Evolutionary conservation across 2,329 filamentous ascomycete genomes (phyloP).

Genomic region (Chalara sp.): DNA sequence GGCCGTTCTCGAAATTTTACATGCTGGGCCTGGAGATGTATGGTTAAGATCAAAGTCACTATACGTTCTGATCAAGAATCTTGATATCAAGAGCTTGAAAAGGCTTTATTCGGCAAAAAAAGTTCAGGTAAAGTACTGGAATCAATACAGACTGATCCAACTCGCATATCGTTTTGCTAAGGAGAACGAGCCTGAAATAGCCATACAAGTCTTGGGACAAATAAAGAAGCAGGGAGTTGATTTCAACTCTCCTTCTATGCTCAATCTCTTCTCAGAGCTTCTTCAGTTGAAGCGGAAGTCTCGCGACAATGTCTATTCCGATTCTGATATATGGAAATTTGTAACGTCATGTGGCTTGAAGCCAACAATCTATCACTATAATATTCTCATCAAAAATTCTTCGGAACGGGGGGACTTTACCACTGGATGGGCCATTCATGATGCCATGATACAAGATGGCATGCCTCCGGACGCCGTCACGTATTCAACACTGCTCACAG

Average conservation of each 20-base stretch:
- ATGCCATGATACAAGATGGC: slow-evolving; percentile 51
- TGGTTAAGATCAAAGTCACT: not conserved
- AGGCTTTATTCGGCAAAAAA: slow-evolving; percentile 16
- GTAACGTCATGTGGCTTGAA: slow-evolving; percentile 54
- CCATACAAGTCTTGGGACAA: slow-evolving; percentile 38
- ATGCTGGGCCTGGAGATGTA: too few relatives aligned
- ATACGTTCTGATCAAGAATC: not conserved
- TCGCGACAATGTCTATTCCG: slow-evolving; percentile 36
- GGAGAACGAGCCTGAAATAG: slow-evolving; percentile 21
- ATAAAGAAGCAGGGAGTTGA: slow-evolving; percentile 32
- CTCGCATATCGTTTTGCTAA: slow-evolving; percentile 33
- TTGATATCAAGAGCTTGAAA: slow-evolving; percentile 4
- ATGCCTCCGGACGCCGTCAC: slow-evolving; percentile 59
- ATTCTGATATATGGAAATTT: slow-evolving; percentile 45
- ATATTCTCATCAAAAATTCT: slow-evolving; percentile 65
- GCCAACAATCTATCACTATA: slow-evolving; percentile 57
- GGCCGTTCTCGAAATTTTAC: too few relatives aligned
- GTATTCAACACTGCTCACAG: slow-evolving; percentile 63
- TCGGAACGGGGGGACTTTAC: slow-evolving; percentile 55
- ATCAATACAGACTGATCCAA: slow-evolving; percentile 19
- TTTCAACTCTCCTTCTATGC: slow-evolving; percentile 39
- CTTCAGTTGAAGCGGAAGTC: slow-evolving; percentile 35
- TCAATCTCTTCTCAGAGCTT: slow-evolving; percentile 52
- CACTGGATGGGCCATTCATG: slow-evolving; percentile 59
- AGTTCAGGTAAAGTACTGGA: slow-evolving; percentile 12